Evolutionary conservation across 306 rosid genomes (phyloP).

Genomic region (Fagus sylvatica): DNA sequence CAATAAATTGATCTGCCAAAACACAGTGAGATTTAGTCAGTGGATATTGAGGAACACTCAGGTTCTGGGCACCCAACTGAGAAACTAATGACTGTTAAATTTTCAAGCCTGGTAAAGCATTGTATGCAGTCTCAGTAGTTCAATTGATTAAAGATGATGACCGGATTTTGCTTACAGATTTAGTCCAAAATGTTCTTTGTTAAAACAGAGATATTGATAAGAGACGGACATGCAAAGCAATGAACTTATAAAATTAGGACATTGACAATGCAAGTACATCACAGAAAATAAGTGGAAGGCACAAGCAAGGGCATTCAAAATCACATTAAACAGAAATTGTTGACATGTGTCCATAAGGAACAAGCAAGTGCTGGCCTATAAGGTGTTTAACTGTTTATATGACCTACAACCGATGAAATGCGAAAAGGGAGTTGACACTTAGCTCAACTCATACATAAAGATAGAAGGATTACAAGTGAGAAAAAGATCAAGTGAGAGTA

Average conservation of each 20-base stretch:
- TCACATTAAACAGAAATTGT: background rate
- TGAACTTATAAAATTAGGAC: background rate
- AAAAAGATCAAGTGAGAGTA: background rate
- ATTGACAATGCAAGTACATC: background rate
- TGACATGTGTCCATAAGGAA: background rate
- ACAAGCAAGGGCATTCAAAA: background rate
- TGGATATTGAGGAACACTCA: background rate
- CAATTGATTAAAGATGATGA: background rate
- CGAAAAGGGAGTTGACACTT: background rate
- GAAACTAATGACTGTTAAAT: background rate
- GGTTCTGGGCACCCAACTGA: background rate
- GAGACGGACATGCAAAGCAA: background rate
- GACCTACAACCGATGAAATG: background rate
- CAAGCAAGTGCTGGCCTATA: background rate
- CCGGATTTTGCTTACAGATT: background rate
- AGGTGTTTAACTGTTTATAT: background rate
- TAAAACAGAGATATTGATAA: background rate
- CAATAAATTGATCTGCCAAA: conserved; percentile 74
- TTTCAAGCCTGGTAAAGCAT: background rate
- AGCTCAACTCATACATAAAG: background rate
- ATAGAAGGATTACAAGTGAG: background rate
- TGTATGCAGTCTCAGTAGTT: background rate
- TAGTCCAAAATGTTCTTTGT: background rate
- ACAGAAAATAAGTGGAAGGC: background rate
- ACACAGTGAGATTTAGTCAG: background rate